Percentiles rank a stretch among this genome's conserved stretches.
Conservation (phyloP, 1,284 basidiomycete species). For the Puccinia horiana region DNA sequence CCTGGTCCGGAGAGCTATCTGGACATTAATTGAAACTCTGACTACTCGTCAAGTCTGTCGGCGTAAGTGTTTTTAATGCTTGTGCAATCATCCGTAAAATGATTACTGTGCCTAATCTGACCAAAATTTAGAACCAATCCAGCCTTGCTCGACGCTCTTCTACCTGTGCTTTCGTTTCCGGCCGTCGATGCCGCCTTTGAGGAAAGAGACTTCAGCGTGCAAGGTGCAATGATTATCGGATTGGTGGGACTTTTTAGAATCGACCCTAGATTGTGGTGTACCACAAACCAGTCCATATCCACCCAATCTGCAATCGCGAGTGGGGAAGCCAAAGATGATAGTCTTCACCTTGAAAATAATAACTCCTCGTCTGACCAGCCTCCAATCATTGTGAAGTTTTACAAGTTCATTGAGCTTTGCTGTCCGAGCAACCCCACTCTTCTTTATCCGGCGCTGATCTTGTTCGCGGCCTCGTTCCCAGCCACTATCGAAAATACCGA, state of each 20-base stretch:
- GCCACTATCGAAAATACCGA: conserved; percentile 10
- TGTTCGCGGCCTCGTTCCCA: conserved; percentile 35
- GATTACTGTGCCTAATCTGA: neutral
- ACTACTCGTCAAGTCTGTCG: conserved; percentile 20
- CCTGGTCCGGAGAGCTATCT: conserved; percentile 35
- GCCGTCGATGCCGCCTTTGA: conserved; percentile 22
- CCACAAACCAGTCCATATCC: neutral
- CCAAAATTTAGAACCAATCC: neutral
- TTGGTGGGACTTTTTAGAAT: conserved; percentile 32
- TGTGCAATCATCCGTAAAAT: neutral
- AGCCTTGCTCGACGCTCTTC: conserved; percentile 36
- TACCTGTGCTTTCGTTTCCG: conserved; percentile 24
- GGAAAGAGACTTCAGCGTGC: conserved; percentile 38
- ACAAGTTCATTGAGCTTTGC: conserved; percentile 28
- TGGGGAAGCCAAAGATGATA: neutral
- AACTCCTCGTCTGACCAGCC: conserved; percentile 2
- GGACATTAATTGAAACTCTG: conserved; percentile 40
- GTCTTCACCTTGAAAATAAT: too few relatives aligned
- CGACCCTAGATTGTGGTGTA: conserved; percentile 22
- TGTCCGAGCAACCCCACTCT: conserved; percentile 41
- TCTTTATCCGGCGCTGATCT: conserved; percentile 47
- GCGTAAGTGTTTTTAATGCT: conserved; percentile 37
- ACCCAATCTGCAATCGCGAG: neutral
- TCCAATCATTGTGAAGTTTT: conserved; percentile 20
- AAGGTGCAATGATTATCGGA: conserved; percentile 43